Conservation (phyloP, 305 asterid species). For the Fraxinus xanthoxyloides region DNA sequence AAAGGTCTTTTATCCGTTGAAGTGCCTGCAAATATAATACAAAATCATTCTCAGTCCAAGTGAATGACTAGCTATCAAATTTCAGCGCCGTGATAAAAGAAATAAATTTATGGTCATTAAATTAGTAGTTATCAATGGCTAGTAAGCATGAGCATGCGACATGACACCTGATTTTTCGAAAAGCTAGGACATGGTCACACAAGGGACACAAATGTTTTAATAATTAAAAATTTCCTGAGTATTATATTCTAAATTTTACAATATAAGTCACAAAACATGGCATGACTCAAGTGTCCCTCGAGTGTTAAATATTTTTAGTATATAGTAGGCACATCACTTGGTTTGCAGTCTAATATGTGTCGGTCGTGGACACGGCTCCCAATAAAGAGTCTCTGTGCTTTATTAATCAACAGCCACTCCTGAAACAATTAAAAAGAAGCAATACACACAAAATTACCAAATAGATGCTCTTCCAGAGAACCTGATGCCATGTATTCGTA, state of each 20-base stretch:
- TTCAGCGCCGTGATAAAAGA: background rate
- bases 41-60: background rate
- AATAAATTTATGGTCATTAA: background rate
- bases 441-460: slow-evolving; percentile 41
- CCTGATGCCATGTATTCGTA: slow-evolving; percentile 70
- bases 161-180: background rate
- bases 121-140: background rate
- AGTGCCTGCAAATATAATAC: slow-evolving; percentile 27
- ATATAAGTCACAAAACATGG: background rate
- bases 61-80: background rate
- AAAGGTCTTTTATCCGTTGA: slow-evolving; percentile 29
- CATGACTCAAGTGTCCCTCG: background rate
- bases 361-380: background rate
- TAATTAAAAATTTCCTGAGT: background rate
- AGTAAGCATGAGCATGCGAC: background rate
- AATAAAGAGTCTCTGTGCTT: background rate
- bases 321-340: background rate
- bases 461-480: slow-evolving; percentile 45
- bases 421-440: background rate
- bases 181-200: background rate
- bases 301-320: background rate
- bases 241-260: background rate
- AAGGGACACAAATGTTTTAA: background rate
- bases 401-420: background rate
- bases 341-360: background rate